Evolutionary conservation across 805 yeast genomes (phyloP).

Genomic region (Saccharomycopsis fermentans): DNA sequence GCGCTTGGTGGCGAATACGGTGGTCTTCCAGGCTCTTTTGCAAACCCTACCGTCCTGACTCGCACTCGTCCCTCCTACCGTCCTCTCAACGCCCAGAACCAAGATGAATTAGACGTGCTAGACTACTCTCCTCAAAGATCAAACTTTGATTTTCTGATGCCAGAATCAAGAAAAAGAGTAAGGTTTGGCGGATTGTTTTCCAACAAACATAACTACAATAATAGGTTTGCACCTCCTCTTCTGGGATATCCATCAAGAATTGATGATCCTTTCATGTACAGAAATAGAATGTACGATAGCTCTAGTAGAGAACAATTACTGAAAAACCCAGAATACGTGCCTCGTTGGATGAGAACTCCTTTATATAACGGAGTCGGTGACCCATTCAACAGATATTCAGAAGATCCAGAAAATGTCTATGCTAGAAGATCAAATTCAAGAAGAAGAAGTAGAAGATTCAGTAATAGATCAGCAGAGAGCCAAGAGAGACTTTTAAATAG

Average conservation of each 20-base stretch:
- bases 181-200: background rate
- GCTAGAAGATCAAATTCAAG: no score
- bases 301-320: background rate
- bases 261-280: background rate
- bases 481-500: background rate
- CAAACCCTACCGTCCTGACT: background rate
- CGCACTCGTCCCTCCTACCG: background rate
- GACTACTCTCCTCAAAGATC: background rate
- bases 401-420: conserved; percentile 3
- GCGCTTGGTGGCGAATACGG: background rate
- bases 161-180: background rate
- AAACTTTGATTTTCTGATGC: background rate
- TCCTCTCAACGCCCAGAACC: background rate
- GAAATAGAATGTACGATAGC: background rate
- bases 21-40: background rate
- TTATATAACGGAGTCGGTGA: background rate
- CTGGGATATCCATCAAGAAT: background rate
- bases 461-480: background rate
- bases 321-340: background rate
- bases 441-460: conserved; percentile 8
- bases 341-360: background rate
- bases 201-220: background rate
- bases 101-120: background rate
- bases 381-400: background rate
- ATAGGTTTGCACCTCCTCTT: background rate